Conservation (phyloP, 441 rosid species). For the Mallotus japonicus region DNA sequence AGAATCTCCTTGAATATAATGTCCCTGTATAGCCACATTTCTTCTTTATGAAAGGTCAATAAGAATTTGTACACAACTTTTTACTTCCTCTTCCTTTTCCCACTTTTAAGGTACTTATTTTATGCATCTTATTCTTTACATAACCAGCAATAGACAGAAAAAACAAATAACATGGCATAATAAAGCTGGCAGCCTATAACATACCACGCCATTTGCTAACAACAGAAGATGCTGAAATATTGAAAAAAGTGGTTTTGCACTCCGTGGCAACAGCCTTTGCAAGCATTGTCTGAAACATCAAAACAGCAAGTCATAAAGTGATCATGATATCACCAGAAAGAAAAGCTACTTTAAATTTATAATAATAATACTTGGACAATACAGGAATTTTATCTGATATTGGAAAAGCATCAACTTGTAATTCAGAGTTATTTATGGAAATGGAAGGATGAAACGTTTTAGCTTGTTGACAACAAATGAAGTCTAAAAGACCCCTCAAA, state of each 20-base stretch:
- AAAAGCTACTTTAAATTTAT: slow-evolving; percentile 3
- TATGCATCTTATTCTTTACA: neutral
- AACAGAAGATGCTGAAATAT: slow-evolving; percentile 95
- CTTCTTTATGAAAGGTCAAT: neutral
- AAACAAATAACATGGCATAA: neutral
- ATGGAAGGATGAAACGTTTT: neutral
- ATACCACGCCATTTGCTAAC: slow-evolving; percentile 99
- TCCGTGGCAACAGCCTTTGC: slow-evolving; percentile 99
- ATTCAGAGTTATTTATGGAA: neutral
- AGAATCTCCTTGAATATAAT: neutral
- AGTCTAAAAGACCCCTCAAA: neutral
- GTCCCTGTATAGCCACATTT: neutral
- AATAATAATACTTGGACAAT: neutral
- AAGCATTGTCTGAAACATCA: slow-evolving; percentile 83
- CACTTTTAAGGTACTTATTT: neutral
- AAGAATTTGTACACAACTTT: neutral
- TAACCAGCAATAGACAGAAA: neutral
- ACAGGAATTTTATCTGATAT: neutral
- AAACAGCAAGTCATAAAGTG: slow-evolving; percentile 8
- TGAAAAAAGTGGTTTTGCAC: slow-evolving; percentile 97
- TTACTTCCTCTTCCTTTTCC: no score
- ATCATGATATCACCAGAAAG: slow-evolving; percentile 1
- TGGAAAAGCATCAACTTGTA: neutral
- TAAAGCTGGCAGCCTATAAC: slow-evolving; percentile 18
- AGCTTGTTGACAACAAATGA: neutral